Percentiles rank a stretch among this genome's conserved stretches.
Conservation (phyloP, 78 protist genomes). For the Polysphondylium violaceum region DNA sequence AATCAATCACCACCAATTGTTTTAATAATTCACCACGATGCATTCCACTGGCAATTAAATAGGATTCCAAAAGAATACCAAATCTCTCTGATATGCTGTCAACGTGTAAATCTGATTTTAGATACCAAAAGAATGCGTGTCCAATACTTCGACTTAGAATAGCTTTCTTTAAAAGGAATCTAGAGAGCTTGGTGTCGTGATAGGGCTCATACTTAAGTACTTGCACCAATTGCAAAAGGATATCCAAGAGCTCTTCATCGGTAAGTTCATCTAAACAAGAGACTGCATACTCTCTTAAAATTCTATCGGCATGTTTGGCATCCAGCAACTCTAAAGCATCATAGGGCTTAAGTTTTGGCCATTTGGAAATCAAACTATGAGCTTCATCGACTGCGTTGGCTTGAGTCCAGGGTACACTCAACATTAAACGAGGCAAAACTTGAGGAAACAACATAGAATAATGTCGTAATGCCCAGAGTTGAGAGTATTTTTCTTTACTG, state of each 20-base stretch:
- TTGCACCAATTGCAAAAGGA: constrained; percentile 92
- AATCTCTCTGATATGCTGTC: constrained; percentile 84
- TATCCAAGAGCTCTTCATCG: constrained; percentile 86
- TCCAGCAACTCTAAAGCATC: constrained; percentile 91
- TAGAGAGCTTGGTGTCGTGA: constrained; percentile 82
- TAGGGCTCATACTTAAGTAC: constrained; percentile 90
- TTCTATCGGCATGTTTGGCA: constrained; percentile 82
- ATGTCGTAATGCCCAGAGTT: constrained; percentile 70
- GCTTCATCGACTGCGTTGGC: constrained; percentile 86
- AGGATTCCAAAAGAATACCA: constrained; percentile 92
- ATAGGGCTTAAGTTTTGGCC: constrained; percentile 77
- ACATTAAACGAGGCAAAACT: constrained; percentile 91
- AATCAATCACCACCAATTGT: constrained; percentile 36
- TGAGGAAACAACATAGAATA: constrained; percentile 57
- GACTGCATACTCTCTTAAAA: constrained; percentile 90
- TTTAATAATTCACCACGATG: constrained; percentile 52
- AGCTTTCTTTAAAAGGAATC: constrained; percentile 83
- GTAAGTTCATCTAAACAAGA: constrained; percentile 76
- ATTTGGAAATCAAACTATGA: constrained; percentile 15
- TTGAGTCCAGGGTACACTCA: constrained; percentile 88
- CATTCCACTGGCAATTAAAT: constrained; percentile 87
- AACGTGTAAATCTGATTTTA: constrained; percentile 92
- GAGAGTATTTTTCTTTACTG: constrained; percentile 27
- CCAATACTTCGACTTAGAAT: constrained; percentile 81
- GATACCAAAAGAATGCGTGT: constrained; percentile 88